Percentiles rank a stretch among this genome's conserved stretches.
Conservation (phyloP, 306 rosid genomes). For the Quercus mongolica region DNA sequence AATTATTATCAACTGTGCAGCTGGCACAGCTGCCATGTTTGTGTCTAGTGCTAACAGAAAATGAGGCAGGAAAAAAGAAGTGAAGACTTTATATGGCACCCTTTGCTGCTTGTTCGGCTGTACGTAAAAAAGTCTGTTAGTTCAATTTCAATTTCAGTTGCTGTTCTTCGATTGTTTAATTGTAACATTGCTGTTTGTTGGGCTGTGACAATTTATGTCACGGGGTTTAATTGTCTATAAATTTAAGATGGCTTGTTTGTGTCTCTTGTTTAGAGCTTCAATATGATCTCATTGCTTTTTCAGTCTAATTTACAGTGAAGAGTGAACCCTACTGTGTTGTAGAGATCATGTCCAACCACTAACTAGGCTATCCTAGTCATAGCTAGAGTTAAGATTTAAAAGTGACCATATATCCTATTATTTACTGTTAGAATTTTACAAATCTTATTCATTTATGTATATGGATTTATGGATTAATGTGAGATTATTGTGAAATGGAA, state of each 20-base stretch:
- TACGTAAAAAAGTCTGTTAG: constrained; percentile 17
- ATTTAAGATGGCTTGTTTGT: neutral
- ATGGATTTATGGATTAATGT: too few species aligned
- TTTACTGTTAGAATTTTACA: too few species aligned
- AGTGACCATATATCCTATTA: too few species aligned
- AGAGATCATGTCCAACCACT: too few species aligned
- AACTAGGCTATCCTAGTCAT: too few species aligned
- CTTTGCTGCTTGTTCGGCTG: constrained; percentile 20
- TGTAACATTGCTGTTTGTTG: neutral
- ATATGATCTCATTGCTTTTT: neutral
- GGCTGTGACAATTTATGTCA: neutral
- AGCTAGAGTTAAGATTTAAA: too few species aligned
- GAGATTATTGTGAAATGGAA: too few species aligned
- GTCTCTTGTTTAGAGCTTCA: neutral
- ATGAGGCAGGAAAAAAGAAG: constrained; percentile 23
- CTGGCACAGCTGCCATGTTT: constrained; percentile 44
- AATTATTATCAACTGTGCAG: constrained; percentile 34
- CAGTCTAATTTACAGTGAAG: too few species aligned
- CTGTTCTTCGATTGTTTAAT: neutral
- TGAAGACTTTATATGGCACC: neutral
- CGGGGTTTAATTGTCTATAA: neutral
- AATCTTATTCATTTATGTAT: too few species aligned
- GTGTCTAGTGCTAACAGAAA: constrained; percentile 44
- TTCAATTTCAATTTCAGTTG: neutral
- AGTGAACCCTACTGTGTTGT: too few species aligned